Evolutionary conservation across 495 filamentous ascomycete genomes (phyloP).

Genomic region (Penicillium chermesinum): DNA sequence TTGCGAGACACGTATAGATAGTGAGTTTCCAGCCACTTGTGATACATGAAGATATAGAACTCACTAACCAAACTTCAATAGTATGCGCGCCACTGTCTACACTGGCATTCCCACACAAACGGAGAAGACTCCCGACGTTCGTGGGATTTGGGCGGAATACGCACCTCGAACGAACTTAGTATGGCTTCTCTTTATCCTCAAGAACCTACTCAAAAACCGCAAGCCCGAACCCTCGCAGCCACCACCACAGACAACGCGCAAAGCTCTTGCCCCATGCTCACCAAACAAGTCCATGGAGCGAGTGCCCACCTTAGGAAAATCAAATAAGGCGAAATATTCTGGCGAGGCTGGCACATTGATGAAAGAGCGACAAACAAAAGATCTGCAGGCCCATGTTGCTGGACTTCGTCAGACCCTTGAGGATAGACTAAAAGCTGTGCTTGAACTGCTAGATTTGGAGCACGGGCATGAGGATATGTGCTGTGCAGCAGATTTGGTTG

Average conservation of each 20-base stretch:
- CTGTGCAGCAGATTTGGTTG: slow-evolving; percentile 44
- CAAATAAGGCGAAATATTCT: slow-evolving; percentile 4
- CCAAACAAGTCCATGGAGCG: slow-evolving; percentile 25
- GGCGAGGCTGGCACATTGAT: neutral
- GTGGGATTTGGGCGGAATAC: slow-evolving; percentile 44
- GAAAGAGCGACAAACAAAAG: slow-evolving; percentile 10
- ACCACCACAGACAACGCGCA: slow-evolving; percentile 14
- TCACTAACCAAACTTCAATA: slow-evolving; percentile 14
- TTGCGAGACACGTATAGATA: slow-evolving; percentile 40
- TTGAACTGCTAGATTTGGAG: slow-evolving; percentile 37
- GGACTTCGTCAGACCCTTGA: slow-evolving; percentile 30
- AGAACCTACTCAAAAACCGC: slow-evolving; percentile 39
- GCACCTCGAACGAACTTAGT: slow-evolving; percentile 45
- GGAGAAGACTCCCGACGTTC: slow-evolving; percentile 27
- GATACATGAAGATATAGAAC: neutral
- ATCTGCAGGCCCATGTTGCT: slow-evolving; percentile 12
- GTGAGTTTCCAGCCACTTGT: slow-evolving; percentile 18
- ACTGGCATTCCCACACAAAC: slow-evolving; percentile 29
- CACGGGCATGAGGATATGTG: slow-evolving; percentile 44
- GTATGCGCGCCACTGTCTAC: slow-evolving; percentile 40
- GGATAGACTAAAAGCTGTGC: slow-evolving; percentile 27
- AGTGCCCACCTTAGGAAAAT: slow-evolving; percentile 11
- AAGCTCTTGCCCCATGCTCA: slow-evolving; percentile 35
- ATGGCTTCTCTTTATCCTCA: slow-evolving; percentile 49
- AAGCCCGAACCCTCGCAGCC: slow-evolving; percentile 18